A percentile compares a stretch with the other conserved stretches of the same genome.
Evolutionary conservation across 1,284 basidiomycete genomes (phyloP).

Genomic region (Vanrija sp.): DNA sequence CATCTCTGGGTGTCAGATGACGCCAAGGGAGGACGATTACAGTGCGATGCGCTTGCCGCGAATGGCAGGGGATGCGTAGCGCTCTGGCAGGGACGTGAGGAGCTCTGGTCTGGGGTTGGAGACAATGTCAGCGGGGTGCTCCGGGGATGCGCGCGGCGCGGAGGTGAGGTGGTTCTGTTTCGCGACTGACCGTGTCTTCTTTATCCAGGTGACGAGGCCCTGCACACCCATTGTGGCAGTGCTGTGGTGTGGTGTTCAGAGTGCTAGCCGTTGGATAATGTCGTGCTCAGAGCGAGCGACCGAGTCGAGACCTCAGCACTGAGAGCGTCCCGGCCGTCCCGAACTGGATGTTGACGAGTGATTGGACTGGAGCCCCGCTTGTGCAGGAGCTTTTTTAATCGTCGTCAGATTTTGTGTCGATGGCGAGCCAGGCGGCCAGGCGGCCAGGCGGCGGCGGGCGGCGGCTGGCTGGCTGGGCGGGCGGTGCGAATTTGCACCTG

Average conservation of each 20-base stretch:
- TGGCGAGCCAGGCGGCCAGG: too few relatives aligned
- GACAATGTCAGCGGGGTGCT: not conserved
- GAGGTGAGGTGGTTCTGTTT: not conserved
- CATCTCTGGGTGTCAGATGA: constrained; percentile 34
- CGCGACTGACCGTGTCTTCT: constrained; percentile 29
- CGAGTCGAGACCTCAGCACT: too few relatives aligned
- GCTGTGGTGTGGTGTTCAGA: not conserved
- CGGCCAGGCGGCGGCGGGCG: too few relatives aligned
- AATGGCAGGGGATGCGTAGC: constrained; percentile 37
- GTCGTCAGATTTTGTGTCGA: too few relatives aligned
- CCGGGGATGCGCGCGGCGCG: not conserved
- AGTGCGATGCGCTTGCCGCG: constrained; percentile 42
- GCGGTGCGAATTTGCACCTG: too few relatives aligned
- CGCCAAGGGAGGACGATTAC: constrained; percentile 15
- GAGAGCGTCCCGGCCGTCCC: too few relatives aligned
- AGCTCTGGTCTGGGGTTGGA: constrained; percentile 28
- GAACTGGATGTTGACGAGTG: not conserved
- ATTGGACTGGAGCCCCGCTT: not conserved
- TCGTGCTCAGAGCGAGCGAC: too few relatives aligned
- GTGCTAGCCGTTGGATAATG: too few relatives aligned
- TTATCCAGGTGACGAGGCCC: constrained; percentile 37
- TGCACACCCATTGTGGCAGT: constrained; percentile 38
- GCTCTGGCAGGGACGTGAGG: constrained; percentile 21
- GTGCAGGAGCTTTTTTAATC: too few relatives aligned
- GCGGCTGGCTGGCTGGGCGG: too few relatives aligned